Conservation (phyloP, 2,329 filamentous ascomycete species). For the Stemphylium beticola region DNA sequence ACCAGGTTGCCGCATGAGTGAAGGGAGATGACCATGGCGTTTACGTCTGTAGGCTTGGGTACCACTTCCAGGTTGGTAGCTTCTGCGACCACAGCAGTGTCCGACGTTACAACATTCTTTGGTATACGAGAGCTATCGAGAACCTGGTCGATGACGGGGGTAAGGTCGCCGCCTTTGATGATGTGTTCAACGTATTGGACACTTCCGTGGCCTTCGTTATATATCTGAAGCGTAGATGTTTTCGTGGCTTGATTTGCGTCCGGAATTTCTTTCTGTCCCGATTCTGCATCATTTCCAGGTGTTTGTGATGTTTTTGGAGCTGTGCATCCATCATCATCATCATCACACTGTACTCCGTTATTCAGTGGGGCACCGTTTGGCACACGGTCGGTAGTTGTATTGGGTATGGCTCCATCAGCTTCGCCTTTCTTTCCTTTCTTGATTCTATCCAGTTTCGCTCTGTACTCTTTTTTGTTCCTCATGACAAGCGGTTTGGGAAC, state of each 20-base stretch:
- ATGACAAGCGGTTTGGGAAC: conserved; percentile 74
- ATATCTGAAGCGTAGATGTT: conserved; percentile 48
- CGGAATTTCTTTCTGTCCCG: neutral
- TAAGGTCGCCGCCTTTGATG: conserved; percentile 75
- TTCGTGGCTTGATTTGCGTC: conserved; percentile 19
- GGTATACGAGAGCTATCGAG: conserved; percentile 50
- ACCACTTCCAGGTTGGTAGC: conserved; percentile 34
- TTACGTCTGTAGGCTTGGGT: conserved; percentile 42
- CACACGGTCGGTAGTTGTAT: neutral
- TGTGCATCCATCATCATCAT: conserved; percentile 14
- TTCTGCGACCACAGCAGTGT: conserved; percentile 26
- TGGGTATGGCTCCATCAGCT: conserved; percentile 12
- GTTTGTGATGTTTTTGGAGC: neutral
- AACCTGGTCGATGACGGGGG: conserved; percentile 69
- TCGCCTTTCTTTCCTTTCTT: conserved; percentile 49
- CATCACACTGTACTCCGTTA: conserved; percentile 10
- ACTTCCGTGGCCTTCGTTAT: conserved; percentile 68
- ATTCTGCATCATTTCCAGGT: neutral
- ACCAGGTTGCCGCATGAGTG: conserved; percentile 98
- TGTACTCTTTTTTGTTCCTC: conserved; percentile 83
- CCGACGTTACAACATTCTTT: conserved; percentile 33
- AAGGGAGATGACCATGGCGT: conserved; percentile 88
- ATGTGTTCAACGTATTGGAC: conserved; percentile 80
- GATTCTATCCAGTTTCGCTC: conserved; percentile 53
- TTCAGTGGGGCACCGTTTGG: conserved; percentile 8